Evolutionary conservation across 2,329 filamentous ascomycete species (phyloP).

Genomic region (Seiridium unicorne): DNA sequence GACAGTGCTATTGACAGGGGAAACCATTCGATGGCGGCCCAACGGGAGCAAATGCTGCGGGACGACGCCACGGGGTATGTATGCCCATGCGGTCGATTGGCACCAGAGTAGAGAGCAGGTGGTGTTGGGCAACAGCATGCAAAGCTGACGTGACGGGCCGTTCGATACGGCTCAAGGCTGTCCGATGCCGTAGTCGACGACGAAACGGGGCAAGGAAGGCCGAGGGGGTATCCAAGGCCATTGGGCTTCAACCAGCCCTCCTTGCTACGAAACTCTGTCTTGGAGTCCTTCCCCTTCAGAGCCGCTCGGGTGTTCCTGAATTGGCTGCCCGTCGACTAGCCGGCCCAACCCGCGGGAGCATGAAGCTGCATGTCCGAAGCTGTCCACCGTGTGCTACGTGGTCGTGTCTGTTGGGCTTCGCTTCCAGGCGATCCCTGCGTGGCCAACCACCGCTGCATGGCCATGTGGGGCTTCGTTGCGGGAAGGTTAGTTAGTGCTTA

Average conservation of each 20-base stretch:
- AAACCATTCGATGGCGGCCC: constrained; percentile 18
- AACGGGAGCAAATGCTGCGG: constrained; percentile 17
- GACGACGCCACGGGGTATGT: constrained; percentile 17
- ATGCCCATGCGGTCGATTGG: constrained; percentile 14
- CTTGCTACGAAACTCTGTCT: not conserved
- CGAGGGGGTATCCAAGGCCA: constrained; percentile 1
- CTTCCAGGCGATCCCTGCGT: constrained; percentile 4
- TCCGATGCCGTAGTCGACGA: not conserved
- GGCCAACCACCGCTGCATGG: not conserved
- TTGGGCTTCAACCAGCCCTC: constrained; percentile 11
- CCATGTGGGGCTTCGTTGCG: constrained; percentile 6
- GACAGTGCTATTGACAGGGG: constrained; percentile 10
- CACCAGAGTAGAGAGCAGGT: constrained; percentile 11
- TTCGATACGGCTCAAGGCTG: constrained; percentile 13
- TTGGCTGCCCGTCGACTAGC: constrained; percentile 20
- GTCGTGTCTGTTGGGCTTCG: constrained; percentile 10
- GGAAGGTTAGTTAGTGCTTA: not conserved
- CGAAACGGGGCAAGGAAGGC: not conserved
- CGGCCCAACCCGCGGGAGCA: constrained; percentile 21
- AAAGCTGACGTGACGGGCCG: constrained; percentile 16
- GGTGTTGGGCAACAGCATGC: constrained; percentile 22
- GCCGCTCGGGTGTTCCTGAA: constrained; percentile 20
- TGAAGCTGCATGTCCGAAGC: not conserved
- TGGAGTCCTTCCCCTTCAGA: not conserved
- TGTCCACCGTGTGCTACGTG: constrained; percentile 10